Evolutionary conservation across 345 rosid species (phyloP).

Genomic region (Lumnitzera littorea): DNA sequence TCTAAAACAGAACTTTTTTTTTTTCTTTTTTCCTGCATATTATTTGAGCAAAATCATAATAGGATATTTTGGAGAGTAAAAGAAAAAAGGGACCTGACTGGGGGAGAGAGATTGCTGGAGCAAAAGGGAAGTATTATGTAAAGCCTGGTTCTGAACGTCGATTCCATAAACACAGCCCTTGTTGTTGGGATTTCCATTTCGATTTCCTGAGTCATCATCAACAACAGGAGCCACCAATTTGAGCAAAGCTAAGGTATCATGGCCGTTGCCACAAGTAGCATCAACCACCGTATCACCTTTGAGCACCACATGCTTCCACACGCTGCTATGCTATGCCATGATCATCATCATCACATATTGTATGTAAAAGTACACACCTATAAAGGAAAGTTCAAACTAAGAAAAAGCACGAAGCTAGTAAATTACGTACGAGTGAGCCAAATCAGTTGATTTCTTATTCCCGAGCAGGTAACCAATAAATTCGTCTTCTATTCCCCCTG

Average conservation of each 20-base stretch:
- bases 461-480: slow-evolving; percentile 72
- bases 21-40: too few relatives aligned
- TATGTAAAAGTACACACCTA: neutral
- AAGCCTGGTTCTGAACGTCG: slow-evolving; percentile 71
- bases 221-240: slow-evolving; percentile 32
- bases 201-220: slow-evolving; percentile 37
- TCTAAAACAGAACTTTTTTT: too few relatives aligned
- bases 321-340: slow-evolving; percentile 25
- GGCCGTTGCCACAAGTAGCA: slow-evolving; percentile 90
- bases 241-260: slow-evolving; percentile 72
- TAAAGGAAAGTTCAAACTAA: too few relatives aligned
- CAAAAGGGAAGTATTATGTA: slow-evolving; percentile 43
- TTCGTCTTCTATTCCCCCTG: slow-evolving; percentile 55
- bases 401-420: too few relatives aligned
- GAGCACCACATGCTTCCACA: slow-evolving; percentile 63
- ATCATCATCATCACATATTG: neutral
- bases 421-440: slow-evolving; percentile 56
- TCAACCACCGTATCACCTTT: slow-evolving; percentile 71
- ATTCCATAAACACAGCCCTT: slow-evolving; percentile 62
- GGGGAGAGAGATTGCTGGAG: slow-evolving; percentile 35
- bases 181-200: too few relatives aligned
- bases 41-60: too few relatives aligned
- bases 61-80: neutral
- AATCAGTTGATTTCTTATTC: slow-evolving; percentile 84
- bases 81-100: slow-evolving; percentile 40